Conservation (phyloP, 1,284 basidiomycete species). For the Trichosporon ovoides region DNA sequence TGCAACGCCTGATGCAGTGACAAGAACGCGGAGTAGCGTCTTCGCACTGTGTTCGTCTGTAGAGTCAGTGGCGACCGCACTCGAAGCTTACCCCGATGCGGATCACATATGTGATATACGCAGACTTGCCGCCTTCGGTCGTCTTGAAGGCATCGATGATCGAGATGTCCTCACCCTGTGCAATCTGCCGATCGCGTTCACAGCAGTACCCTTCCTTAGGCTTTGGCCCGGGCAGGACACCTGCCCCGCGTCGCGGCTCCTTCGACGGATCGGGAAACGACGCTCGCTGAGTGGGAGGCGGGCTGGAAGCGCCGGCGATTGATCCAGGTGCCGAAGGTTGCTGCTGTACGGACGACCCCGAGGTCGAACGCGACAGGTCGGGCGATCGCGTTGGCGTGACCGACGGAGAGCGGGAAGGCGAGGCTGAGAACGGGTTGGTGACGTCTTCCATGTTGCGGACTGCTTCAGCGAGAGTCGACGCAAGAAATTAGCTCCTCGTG, state of each 20-base stretch:
- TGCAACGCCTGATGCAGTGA: conserved; percentile 77
- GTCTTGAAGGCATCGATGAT: conserved; percentile 96
- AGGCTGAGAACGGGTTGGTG: conserved; percentile 19
- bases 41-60: conserved; percentile 74
- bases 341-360: conserved; percentile 10
- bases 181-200: conserved; percentile 43
- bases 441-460: conserved; percentile 19
- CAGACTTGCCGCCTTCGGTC: conserved; percentile 71
- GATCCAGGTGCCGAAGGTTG: neutral
- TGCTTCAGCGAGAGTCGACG: neutral
- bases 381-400: conserved; percentile 8
- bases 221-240: conserved; percentile 38
- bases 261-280: conserved; percentile 44
- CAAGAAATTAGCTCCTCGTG: neutral
- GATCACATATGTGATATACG: conserved; percentile 94
- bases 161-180: conserved; percentile 42
- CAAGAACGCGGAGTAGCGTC: conserved; percentile 97
- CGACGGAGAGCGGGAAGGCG: conserved; percentile 9
- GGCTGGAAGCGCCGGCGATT: conserved; percentile 34
- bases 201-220: conserved; percentile 46
- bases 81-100: conserved; percentile 67
- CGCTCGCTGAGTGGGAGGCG: conserved; percentile 45
- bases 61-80: neutral
- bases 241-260: conserved; percentile 32
- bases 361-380: conserved; percentile 16